Percentiles rank a stretch among this genome's conserved stretches.
These are phyloP conservation scores for Lactarius vividus DNA, from an alignment of 768 basidiomycete species.

Conservation along the genomic window DNA sequence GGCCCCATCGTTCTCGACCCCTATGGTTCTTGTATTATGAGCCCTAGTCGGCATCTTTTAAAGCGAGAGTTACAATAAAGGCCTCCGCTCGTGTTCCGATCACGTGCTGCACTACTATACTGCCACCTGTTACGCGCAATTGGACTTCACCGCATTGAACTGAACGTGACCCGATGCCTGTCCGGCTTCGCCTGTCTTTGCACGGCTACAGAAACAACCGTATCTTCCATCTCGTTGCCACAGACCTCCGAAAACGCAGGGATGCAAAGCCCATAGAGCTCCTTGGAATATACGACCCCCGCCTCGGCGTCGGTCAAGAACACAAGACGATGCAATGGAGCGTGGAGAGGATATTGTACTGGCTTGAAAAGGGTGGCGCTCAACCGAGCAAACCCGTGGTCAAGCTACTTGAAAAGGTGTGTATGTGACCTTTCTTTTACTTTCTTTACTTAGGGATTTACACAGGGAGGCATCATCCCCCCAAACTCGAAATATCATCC, in stretches of 20 bases:
- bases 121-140: neutral
- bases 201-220: slow-evolving; percentile 74
- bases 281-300: slow-evolving; percentile 82
- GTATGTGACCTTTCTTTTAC: slow-evolving; percentile 33
- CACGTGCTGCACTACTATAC: neutral
- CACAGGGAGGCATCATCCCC: slow-evolving; percentile 60
- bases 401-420: slow-evolving; percentile 73
- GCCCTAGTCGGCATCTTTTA: neutral
- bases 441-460: slow-evolving; percentile 9
- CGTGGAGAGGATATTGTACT: slow-evolving; percentile 83
- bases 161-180: slow-evolving; percentile 55
- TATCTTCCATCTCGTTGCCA: slow-evolving; percentile 83
- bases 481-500: slow-evolving; percentile 56
- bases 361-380: slow-evolving; percentile 78
- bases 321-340: slow-evolving; percentile 88
- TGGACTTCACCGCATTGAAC: neutral
- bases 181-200: slow-evolving; percentile 82
- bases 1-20: neutral
- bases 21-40: neutral
- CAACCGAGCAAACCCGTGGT: slow-evolving; percentile 75
- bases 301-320: slow-evolving; percentile 44
- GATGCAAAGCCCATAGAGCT: slow-evolving; percentile 87
- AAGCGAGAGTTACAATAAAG: neutral
- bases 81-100: neutral
- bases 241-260: slow-evolving; percentile 64